phyloP scores from a whole-genome alignment of 495 filamentous ascomycete species.

The Physcia stellaris region DNA sequence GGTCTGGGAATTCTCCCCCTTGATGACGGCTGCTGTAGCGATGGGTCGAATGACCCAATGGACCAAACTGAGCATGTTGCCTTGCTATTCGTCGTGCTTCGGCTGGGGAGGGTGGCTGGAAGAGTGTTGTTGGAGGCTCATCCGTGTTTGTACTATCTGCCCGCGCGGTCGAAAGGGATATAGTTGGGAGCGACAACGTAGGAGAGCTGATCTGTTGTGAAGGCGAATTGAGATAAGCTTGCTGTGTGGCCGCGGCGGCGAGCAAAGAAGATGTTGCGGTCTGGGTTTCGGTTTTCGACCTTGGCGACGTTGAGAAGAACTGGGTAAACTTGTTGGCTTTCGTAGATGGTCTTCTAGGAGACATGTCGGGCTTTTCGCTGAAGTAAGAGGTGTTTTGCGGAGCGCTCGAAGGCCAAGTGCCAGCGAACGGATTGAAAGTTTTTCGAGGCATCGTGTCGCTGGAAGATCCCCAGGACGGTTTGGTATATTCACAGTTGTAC shows the following conservation, averaged over 20 bases:
- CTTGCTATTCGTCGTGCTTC: slow-evolving; percentile 63
- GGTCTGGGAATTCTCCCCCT: slow-evolving; percentile 62
- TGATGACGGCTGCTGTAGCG: slow-evolving; percentile 75
- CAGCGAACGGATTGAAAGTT: slow-evolving; percentile 34
- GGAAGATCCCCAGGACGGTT: too few species aligned
- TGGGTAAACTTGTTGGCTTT: slow-evolving; percentile 50
- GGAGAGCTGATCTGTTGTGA: slow-evolving; percentile 55
- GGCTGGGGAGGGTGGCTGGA: slow-evolving; percentile 79
- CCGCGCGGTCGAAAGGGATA: slow-evolving; percentile 79
- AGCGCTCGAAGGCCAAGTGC: slow-evolving; percentile 28
- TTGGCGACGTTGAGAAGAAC: slow-evolving; percentile 46
- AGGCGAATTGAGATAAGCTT: slow-evolving; percentile 39
- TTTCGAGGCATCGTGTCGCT: slow-evolving; percentile 47
- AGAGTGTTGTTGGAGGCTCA: slow-evolving; percentile 65
- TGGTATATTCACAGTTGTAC: too few species aligned
- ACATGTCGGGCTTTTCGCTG: slow-evolving; percentile 33
- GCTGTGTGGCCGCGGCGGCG: slow-evolving; percentile 45
- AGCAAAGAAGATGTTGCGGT: slow-evolving; percentile 44
- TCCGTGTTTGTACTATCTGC: slow-evolving; percentile 66
- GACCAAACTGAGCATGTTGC: slow-evolving; percentile 84
- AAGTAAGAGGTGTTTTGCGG: slow-evolving; percentile 26
- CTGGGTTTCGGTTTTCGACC: slow-evolving; percentile 33
- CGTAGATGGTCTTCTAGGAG: slow-evolving; percentile 39
- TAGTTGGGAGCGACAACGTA: slow-evolving; percentile 72
- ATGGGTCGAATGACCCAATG: slow-evolving; percentile 64